These are phyloP conservation scores for Metschnikowia colocasiae DNA, from an alignment of 805 yeast species.

Conservation along the genomic window DNA sequence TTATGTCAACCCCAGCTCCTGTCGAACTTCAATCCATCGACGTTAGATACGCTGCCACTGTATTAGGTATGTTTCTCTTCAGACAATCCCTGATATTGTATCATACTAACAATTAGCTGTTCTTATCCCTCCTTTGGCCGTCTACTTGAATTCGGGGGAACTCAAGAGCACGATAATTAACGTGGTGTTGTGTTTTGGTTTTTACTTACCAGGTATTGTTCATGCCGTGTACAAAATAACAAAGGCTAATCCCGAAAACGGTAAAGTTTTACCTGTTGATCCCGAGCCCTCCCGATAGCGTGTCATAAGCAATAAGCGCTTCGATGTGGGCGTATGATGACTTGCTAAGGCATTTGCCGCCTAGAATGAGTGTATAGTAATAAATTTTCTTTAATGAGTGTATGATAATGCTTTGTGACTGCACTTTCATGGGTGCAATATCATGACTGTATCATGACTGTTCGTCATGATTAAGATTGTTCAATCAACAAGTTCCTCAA, in stretches of 20 bases:
- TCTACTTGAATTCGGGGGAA: constrained; percentile 2
- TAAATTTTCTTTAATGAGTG: neutral
- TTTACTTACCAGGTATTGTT: constrained; percentile 3
- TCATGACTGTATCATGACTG: too few species aligned
- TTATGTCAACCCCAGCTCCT: neutral
- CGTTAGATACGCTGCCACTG: constrained; percentile 5
- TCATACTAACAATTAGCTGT: constrained; percentile 3
- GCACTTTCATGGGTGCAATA: neutral
- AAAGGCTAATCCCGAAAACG: constrained; percentile 1
- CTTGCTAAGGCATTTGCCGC: neutral
- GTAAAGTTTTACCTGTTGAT: neutral
- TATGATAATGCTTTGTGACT: too few species aligned
- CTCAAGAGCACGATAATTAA: neutral
- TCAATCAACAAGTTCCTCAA: neutral
- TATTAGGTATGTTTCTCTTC: neutral
- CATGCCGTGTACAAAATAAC: constrained; percentile 1
- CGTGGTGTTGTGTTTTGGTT: constrained; percentile 1
- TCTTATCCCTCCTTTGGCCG: constrained; percentile 2
- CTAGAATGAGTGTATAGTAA: constrained; percentile 4
- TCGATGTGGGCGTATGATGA: neutral
- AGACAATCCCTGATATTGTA: neutral
- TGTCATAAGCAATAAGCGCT: neutral
- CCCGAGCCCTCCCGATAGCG: neutral
- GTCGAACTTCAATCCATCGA: neutral
- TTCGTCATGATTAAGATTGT: neutral